Percentiles rank a stretch among this genome's conserved stretches.
Conservation (phyloP, 192 early-diverging fungal genomes). For the Borealophlyctis nickersoniae region DNA sequence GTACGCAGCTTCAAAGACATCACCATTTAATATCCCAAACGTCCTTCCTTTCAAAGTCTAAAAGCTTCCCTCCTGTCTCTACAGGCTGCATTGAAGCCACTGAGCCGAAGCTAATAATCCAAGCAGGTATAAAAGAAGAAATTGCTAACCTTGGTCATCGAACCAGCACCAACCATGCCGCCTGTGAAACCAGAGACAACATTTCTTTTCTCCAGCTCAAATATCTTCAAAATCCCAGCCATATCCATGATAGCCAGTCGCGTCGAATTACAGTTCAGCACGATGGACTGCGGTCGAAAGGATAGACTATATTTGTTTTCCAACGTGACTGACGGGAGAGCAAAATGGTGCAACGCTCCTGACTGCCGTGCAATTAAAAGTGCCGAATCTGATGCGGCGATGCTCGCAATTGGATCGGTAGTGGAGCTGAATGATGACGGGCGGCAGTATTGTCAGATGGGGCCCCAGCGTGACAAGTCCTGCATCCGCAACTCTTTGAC, state of each 20-base stretch:
- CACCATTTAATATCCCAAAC: conserved; percentile 60
- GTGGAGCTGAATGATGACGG: conserved; percentile 25
- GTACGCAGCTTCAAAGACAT: conserved; percentile 1
- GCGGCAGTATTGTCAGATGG: background rate
- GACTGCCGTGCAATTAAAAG: conserved; percentile 48
- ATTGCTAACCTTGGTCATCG: background rate
- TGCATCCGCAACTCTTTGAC: conserved; percentile 2
- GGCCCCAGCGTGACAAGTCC: background rate
- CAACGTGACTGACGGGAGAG: conserved; percentile 47
- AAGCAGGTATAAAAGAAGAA: too few relatives aligned
- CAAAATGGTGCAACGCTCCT: conserved; percentile 46
- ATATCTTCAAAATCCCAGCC: conserved; percentile 48
- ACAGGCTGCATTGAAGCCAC: too few relatives aligned
- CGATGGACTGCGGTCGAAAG: conserved; percentile 33
- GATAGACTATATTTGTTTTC: conserved; percentile 43
- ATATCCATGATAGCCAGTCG: conserved; percentile 46
- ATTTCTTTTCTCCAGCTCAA: conserved; percentile 44
- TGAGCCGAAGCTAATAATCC: too few relatives aligned
- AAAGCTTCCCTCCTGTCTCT: conserved; percentile 30
- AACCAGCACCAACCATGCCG: conserved; percentile 12
- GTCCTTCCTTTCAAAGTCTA: conserved; percentile 57
- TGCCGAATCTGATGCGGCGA: conserved; percentile 37
- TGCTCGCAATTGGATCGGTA: conserved; percentile 43
- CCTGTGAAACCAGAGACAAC: background rate
- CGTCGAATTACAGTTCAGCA: conserved; percentile 44